These are phyloP conservation scores for Pythium plurisporium DNA, from an alignment of 352 stramenopile genomes.

Conservation along the genomic window DNA sequence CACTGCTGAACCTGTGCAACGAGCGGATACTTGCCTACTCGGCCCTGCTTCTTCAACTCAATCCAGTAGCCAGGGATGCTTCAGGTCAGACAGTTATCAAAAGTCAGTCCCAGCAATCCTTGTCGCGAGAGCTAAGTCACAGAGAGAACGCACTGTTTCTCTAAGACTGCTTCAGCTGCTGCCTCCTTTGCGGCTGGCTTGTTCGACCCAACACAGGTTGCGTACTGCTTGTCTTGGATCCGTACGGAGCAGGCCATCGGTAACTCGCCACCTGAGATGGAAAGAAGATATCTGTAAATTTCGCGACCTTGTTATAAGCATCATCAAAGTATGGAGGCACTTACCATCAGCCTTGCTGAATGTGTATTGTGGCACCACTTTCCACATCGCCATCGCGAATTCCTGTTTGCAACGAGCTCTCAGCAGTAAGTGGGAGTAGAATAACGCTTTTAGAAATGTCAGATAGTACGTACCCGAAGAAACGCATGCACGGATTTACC, in stretches of 20 bases:
- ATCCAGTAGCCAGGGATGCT: conserved; percentile 22
- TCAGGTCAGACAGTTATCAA: neutral
- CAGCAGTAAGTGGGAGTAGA: too few species aligned
- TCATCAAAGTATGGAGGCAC: too few species aligned
- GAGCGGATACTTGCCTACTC: neutral
- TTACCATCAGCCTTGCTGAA: conserved; percentile 23
- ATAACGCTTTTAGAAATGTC: too few species aligned
- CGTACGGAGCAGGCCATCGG: conserved; percentile 21
- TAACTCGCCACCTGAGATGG: conserved; percentile 7
- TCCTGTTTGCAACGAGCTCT: conserved; percentile 21
- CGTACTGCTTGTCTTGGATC: conserved; percentile 21
- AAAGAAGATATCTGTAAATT: too few species aligned
- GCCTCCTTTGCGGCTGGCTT: conserved; percentile 26
- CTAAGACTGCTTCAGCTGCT: conserved; percentile 24
- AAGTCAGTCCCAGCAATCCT: too few species aligned
- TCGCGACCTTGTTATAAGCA: too few species aligned
- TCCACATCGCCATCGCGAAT: conserved; percentile 13
- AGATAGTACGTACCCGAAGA: conserved; percentile 18
- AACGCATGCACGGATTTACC: conserved; percentile 19
- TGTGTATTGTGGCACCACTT: conserved; percentile 18
- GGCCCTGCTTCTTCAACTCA: conserved; percentile 13
- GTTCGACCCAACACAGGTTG: neutral
- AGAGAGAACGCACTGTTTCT: conserved; percentile 13
- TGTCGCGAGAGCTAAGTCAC: too few species aligned
- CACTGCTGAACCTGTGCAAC: neutral